Percentiles rank a stretch among this genome's conserved stretches.
Conservation (phyloP, 1,284 basidiomycete genomes). For the Veloboletus limbatus region DNA sequence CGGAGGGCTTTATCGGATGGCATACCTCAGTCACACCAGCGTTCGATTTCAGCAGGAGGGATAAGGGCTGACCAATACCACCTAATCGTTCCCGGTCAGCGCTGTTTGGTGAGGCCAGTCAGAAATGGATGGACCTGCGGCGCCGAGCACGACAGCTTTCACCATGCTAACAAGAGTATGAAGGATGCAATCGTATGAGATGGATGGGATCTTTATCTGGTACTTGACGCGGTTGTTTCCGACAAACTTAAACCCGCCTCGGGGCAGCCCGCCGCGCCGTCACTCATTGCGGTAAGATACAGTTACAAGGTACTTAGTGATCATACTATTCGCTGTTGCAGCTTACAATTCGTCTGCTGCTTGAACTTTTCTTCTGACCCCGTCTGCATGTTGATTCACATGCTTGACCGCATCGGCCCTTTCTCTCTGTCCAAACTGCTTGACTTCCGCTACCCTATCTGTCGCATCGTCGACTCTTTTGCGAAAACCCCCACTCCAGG, state of each 20-base stretch:
- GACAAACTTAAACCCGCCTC: conserved; percentile 12
- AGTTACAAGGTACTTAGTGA: no score
- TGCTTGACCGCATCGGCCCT: conserved; percentile 1
- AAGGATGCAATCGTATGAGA: conserved; percentile 36
- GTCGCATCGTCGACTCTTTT: conserved; percentile 34
- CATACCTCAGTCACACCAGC: conserved; percentile 73
- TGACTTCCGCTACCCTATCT: conserved; percentile 24
- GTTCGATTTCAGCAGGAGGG: conserved; percentile 87
- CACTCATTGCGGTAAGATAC: no score
- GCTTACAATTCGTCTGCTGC: conserved; percentile 19
- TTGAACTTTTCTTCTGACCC: no score
- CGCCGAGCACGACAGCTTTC: conserved; percentile 92
- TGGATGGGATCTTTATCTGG: conserved; percentile 20
- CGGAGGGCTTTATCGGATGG: conserved; percentile 1
- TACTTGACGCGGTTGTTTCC: conserved; percentile 18
- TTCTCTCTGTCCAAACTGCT: conserved; percentile 15
- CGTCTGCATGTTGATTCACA: conserved; percentile 17
- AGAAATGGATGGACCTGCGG: conserved; percentile 61
- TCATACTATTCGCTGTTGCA: no score
- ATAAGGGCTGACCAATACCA: conserved; percentile 91
- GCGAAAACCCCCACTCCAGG: conserved; percentile 22
- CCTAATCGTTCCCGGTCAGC: conserved; percentile 41
- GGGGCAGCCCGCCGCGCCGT: no score
- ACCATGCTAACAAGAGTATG: conserved; percentile 56
- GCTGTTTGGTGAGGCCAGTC: not conserved